A percentile compares a stretch with the other conserved stretches of the same genome.
These are phyloP conservation scores for Dothidotthia symphoricarpi DNA, from an alignment of 2,329 filamentous ascomycete genomes.

Conservation along the genomic window DNA sequence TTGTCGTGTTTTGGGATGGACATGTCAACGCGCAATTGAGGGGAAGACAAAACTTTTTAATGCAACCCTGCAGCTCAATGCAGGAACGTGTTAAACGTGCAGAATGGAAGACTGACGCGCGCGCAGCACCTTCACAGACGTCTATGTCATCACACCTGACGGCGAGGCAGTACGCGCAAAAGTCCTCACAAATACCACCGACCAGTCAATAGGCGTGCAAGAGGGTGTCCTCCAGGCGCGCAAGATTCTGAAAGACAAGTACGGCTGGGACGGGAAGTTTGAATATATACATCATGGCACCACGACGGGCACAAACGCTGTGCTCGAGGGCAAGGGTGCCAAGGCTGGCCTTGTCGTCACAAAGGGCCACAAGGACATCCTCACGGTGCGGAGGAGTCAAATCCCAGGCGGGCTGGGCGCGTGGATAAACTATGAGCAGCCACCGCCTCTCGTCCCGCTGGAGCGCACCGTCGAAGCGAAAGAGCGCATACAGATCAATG, in stretches of 20 bases:
- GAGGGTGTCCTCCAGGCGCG: conserved; percentile 48
- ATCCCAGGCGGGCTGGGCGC: conserved; percentile 53
- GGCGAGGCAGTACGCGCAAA: conserved; percentile 49
- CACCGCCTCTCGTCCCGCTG: conserved; percentile 50
- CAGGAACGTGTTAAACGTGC: not conserved
- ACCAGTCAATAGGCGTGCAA: conserved; percentile 51
- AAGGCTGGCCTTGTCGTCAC: conserved; percentile 50
- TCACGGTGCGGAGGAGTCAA: conserved; percentile 49
- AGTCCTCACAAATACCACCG: conserved; percentile 46
- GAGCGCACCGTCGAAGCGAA: conserved; percentile 49
- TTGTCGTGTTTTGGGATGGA: too few species aligned
- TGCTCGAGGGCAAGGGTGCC: conserved; percentile 53
- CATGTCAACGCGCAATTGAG: too few species aligned
- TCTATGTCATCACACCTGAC: conserved; percentile 49
- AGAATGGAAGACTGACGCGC: conserved; percentile 9
- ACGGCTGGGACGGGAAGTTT: conserved; percentile 47
- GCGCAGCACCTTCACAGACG: conserved; percentile 50
- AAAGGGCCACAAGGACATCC: conserved; percentile 51
- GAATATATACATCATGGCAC: conserved; percentile 53
- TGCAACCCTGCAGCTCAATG: not conserved
- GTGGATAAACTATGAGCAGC: conserved; percentile 51
- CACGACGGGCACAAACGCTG: conserved; percentile 52
- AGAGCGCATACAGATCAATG: conserved; percentile 48
- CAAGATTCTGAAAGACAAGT: conserved; percentile 40
- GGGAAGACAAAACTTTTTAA: not conserved